Conservation (phyloP, 257 asterid genomes). For the Jacaranda copaia region DNA sequence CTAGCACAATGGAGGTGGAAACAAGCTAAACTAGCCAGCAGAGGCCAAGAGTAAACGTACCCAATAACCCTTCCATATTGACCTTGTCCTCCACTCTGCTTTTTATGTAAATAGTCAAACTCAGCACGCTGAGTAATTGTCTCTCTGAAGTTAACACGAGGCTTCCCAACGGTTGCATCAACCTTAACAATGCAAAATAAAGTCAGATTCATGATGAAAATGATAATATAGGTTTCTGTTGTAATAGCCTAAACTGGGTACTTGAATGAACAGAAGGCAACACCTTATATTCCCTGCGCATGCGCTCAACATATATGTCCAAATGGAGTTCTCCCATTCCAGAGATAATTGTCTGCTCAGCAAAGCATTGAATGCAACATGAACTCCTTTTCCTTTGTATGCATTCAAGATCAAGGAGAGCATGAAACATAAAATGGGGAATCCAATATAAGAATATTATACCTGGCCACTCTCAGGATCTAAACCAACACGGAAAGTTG, state of each 20-base stretch:
- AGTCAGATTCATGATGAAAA: conserved; percentile 30
- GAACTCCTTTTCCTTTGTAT: conserved; percentile 21
- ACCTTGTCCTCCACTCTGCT: conserved; percentile 99
- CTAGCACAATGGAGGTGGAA: not conserved
- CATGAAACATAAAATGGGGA: conserved; percentile 1
- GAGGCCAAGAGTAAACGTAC: conserved; percentile 48
- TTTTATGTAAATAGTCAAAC: conserved; percentile 95
- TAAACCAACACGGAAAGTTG: conserved; percentile 96
- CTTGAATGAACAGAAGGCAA: conserved; percentile 20
- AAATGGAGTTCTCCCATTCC: conserved; percentile 99
- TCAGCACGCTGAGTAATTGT: conserved; percentile 91
- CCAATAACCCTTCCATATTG: conserved; percentile 97
- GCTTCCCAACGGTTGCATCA: conserved; percentile 95
- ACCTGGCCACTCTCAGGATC: conserved; percentile 99
- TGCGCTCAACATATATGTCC: conserved; percentile 97
- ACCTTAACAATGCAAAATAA: conserved; percentile 60
- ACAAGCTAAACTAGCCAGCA: conserved; percentile 3
- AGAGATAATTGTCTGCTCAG: conserved; percentile 90
- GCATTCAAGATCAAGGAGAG: conserved; percentile 15
- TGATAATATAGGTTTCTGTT: not conserved
- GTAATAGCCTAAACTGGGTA: conserved; percentile 22
- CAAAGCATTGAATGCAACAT: conserved; percentile 40
- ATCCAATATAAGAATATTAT: conserved; percentile 31
- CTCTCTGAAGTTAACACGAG: conserved; percentile 99
- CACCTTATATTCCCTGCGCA: conserved; percentile 97